These are phyloP conservation scores for Chondrus crispus DNA, from an alignment of 23 red algal species.

Conservation along the genomic window DNA sequence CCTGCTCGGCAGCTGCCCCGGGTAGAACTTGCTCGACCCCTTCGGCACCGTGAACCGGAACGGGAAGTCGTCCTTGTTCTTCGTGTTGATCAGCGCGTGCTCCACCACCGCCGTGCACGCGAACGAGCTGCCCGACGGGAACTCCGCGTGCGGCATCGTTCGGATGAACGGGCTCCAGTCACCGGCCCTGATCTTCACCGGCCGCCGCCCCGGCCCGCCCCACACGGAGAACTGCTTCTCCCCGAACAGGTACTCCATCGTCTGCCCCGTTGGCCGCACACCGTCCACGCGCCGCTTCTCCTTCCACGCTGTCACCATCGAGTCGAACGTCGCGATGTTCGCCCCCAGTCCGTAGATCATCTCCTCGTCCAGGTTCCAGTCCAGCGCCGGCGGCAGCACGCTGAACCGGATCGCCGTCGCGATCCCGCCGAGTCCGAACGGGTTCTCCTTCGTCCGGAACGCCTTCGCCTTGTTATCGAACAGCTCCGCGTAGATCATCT, in stretches of 20 bases:
- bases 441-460: slow-evolving; percentile 20
- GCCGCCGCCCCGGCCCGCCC: not conserved
- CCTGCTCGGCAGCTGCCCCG: not conserved
- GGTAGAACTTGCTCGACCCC: slow-evolving; percentile 21
- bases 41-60: not conserved
- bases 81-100: not conserved
- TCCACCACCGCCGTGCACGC: slow-evolving; percentile 1
- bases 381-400: not conserved
- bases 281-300: slow-evolving; percentile 47
- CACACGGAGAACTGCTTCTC: not conserved
- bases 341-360: slow-evolving; percentile 1
- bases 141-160: slow-evolving; percentile 27
- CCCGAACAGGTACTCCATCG: not conserved
- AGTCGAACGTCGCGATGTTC: not conserved
- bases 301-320: slow-evolving; percentile 13
- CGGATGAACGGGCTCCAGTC: slow-evolving; percentile 39
- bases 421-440: not conserved
- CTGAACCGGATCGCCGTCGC: slow-evolving; percentile 43
- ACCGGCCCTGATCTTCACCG: not conserved
- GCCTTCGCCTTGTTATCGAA: slow-evolving; percentile 17
- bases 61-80: not conserved
- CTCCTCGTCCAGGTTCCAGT: not conserved
- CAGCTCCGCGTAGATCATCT: not conserved
- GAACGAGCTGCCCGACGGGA: not conserved
- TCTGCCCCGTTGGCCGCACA: slow-evolving; percentile 22